Evolutionary conservation across 352 stramenopile species (phyloP), one percentile per base, ranked within the genome.

Genomic region (Phytophthora boehmeriae): DNA sequence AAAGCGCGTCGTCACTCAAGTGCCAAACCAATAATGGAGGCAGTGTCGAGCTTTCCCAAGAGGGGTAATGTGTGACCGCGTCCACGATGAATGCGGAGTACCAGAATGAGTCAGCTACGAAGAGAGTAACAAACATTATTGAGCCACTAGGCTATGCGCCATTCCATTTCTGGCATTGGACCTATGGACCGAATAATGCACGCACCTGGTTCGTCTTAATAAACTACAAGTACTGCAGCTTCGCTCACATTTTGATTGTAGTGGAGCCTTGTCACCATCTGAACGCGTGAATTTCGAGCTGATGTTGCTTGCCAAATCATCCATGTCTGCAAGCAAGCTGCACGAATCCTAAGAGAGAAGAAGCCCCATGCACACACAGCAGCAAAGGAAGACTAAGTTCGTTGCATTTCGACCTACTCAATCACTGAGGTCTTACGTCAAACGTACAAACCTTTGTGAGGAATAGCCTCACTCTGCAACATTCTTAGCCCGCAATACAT

Each of bases 1-100:
- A 14, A 90, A 92, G 36, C 73, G 80, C 11, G 81, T 92, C 22
- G 69, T 81, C 17, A 56, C 55, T 1, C 43, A 63, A 20, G 13
- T 30, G 20, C 54, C 68, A 58, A 34, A 19, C 30, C 49, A 61
- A 23, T 46, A 55, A 30, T 6, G 25, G 25, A 30, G 25, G 6
- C 6, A 30, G 3, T 8, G 25, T 30, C 6, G 6, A 8, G 25
- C 25, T 3, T 30, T 6, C 25, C 6, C 6, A 6, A 30, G 6
- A 30, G 25, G 6, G 25, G 25, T 30, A 6, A 6, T 6, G 25
- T 30, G 6, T 8, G 25, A 30, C 25, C 25, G 25, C 3, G 6
- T 30, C 3, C 25, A 30, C 25, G 6, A 6, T 30, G 6, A 30
- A 30, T 8, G 6, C 3, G 25, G 25, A 8, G 25, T 30, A 30